Percentiles rank a stretch among this genome's conserved stretches.
phyloP scores from a whole-genome alignment of 148 eudicot species.

The Nepenthes mirabilis region DNA sequence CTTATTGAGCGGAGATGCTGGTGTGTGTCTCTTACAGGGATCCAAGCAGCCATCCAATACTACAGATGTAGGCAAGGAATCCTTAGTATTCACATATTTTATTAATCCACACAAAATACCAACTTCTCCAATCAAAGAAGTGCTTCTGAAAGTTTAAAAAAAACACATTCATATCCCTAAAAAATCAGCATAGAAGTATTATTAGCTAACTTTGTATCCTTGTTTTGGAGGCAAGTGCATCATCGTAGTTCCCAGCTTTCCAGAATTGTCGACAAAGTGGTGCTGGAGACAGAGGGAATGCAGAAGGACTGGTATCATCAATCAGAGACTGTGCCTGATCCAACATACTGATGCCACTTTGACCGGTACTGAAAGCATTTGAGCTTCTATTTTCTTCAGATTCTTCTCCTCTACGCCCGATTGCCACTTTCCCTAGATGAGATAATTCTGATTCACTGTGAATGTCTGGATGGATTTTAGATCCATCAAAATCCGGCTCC shows the following conservation, averaged over 20 bases:
- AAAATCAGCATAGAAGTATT: slow-evolving; percentile 4
- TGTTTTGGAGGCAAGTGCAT: slow-evolving; percentile 30
- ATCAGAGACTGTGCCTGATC: slow-evolving; percentile 26
- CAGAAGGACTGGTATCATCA: slow-evolving; percentile 41
- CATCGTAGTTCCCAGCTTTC: slow-evolving; percentile 79
- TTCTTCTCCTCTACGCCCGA: slow-evolving; percentile 21
- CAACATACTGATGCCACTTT: slow-evolving; percentile 27
- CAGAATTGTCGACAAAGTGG: slow-evolving; percentile 93
- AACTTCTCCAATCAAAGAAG: not conserved
- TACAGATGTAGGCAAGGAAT: too few relatives aligned
- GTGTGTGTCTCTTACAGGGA: too few relatives aligned
- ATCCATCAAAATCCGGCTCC: slow-evolving; percentile 20
- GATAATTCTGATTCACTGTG: slow-evolving; percentile 10
- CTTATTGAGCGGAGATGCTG: too few relatives aligned
- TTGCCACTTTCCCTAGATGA: slow-evolving; percentile 12
- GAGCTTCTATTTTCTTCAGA: slow-evolving; percentile 23
- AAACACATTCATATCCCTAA: not conserved
- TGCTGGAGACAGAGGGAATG: slow-evolving; percentile 50
- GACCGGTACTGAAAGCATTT: slow-evolving; percentile 16
- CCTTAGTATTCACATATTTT: not conserved
- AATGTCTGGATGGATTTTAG: slow-evolving; percentile 14
- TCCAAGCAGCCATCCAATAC: too few relatives aligned
- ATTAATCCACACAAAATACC: not conserved
- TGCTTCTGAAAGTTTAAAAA: not conserved
- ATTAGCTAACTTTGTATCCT: slow-evolving; percentile 35